phyloP scores from a whole-genome alignment of 164 flowering plant species.

The Saururus chinensis region DNA sequence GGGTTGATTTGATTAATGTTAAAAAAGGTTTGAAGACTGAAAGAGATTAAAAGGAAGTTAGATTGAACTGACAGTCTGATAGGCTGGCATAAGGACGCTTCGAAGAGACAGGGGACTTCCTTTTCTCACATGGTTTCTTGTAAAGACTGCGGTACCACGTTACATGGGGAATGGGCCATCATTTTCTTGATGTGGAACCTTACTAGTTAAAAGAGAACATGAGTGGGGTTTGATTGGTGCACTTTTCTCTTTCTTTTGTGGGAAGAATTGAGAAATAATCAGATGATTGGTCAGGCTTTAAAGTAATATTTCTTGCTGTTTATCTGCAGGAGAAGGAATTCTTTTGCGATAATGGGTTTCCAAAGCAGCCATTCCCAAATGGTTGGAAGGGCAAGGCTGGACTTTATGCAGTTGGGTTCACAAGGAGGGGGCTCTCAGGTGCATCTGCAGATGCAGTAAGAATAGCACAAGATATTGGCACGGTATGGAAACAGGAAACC shows the following conservation, averaged over 20 bases:
- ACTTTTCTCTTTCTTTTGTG: neutral
- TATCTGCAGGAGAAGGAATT: constrained; percentile 57
- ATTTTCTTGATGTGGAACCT: neutral
- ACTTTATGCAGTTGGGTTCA: constrained; percentile 84
- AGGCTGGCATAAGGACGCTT: neutral
- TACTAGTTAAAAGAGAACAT: neutral
- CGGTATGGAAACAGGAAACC: constrained; percentile 67
- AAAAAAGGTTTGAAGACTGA: neutral
- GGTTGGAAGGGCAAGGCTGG: constrained; percentile 80
- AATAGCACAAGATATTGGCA: constrained; percentile 62
- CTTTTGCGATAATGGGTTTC: constrained; percentile 61
- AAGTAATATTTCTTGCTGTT: neutral
- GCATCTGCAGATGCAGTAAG: constrained; percentile 65
- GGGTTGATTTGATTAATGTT: too few relatives aligned
- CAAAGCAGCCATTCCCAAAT: constrained; percentile 61
- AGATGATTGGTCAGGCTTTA: neutral
- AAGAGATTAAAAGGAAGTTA: neutral
- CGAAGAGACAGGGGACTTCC: neutral
- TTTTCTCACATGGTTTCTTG: neutral
- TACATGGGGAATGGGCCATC: neutral
- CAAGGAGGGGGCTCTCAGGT: constrained; percentile 79
- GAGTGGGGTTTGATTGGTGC: neutral
- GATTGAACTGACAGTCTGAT: neutral
- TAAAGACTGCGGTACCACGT: too few relatives aligned
- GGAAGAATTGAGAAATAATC: neutral